Evolutionary conservation across 169 alveolate species (phyloP), one percentile per base, ranked within the genome.

Genomic region (Eimeria zaria): DNA sequence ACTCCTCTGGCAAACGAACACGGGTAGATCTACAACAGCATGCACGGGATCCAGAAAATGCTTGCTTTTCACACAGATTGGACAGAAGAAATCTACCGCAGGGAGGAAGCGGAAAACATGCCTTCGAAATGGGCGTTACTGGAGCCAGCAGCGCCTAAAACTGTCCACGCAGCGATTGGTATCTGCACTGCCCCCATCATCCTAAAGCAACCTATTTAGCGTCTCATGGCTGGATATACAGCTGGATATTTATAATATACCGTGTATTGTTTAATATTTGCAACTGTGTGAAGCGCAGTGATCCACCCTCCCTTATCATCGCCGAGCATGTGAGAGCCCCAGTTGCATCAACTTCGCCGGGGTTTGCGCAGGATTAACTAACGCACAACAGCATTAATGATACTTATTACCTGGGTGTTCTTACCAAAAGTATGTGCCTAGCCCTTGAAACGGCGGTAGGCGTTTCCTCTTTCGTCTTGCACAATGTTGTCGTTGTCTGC

Each of bases 241-340:
- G 67, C 88, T 2, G 46, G 24, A 3, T 27, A 12, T 16, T 46
- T 78, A 67, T n/a, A 51, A 78, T 9, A n/a, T 46, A 67, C 44
- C 11, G n/a, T 44, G 1, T 27, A 46, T 44, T 16, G 24, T 33
- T 48, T 30, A 44, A 14, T 48, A 27, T 46, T 30, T 12, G n/a
- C 46, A 20, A 78, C 44, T 24, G 48, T 9, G 9, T 48, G 88
- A 24, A 78, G 69, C 27, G 88, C 51, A 39, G 33, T n/a, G 67
- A 78, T 48, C 64, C 60, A 48, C 44, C 64, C 27, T 78, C 67
- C 27, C 88, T 46, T 30, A 51, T 36, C 74, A 84, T 84, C 91
- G 91, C 58, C 74, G 78, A 53, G 91, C 91, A 84, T 84, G 91
- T 78, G 48, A 36, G 74, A 39, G 91, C 71, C 74, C 74, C 71